These are phyloP conservation scores for Babesia gibsoni DNA, from an alignment of 169 alveolate species.

Conservation along the genomic window DNA sequence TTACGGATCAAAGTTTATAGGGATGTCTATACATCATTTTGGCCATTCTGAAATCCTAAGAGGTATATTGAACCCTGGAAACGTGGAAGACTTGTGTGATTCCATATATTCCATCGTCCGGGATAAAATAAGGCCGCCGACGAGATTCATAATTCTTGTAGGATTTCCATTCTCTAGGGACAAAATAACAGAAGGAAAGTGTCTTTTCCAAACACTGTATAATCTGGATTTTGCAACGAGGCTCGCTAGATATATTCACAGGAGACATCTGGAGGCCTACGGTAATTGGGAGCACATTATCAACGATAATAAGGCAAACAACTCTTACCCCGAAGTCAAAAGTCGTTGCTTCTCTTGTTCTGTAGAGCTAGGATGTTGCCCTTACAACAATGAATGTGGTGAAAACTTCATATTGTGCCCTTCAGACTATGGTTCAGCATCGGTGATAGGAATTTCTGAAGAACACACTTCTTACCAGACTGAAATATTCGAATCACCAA, in stretches of 20 bases:
- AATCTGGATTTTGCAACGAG: constrained; percentile 29
- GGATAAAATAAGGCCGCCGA: constrained; percentile 3
- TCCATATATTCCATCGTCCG: background rate
- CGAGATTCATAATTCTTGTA: constrained; percentile 3
- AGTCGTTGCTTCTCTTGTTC: constrained; percentile 9
- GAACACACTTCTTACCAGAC: constrained; percentile 11
- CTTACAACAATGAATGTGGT: background rate
- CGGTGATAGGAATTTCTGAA: constrained; percentile 17
- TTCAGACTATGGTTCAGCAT: constrained; percentile 25
- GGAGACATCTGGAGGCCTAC: constrained; percentile 11
- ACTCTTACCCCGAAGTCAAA: background rate
- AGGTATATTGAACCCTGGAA: background rate
- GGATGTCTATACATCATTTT: constrained; percentile 21
- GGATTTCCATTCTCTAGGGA: constrained; percentile 17
- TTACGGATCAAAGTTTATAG: constrained; percentile 21
- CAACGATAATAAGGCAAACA: background rate
- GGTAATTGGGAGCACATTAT: constrained; percentile 27
- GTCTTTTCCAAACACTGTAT: constrained; percentile 6
- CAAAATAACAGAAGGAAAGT: background rate
- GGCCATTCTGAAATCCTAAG: constrained; percentile 4
- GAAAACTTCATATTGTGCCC: background rate
- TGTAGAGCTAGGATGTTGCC: background rate
- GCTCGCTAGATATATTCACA: constrained; percentile 10
- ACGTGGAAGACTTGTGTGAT: background rate
- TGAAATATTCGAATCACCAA: background rate